These are phyloP conservation scores for Triangularia verruculosa DNA, from an alignment of 2,329 filamentous ascomycete genomes.

Conservation along the genomic window DNA sequence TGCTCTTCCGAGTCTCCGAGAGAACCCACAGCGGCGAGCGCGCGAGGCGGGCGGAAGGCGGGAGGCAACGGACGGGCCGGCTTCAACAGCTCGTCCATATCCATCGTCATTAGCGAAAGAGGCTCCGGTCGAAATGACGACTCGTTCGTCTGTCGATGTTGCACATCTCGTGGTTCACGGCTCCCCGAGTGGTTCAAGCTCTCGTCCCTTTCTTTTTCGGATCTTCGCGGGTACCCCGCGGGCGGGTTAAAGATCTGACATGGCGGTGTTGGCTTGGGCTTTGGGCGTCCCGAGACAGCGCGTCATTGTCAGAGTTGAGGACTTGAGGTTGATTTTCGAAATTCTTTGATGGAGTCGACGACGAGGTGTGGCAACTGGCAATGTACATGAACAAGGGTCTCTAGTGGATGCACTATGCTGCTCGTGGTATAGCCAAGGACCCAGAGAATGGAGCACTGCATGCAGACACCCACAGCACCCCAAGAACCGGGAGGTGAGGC, in stretches of 20 bases:
- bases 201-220: neutral
- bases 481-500: slow-evolving; percentile 5
- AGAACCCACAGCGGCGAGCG: neutral
- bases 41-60: neutral
- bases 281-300: neutral
- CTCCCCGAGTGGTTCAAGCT: neutral
- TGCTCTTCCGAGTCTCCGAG: too few species aligned
- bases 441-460: neutral
- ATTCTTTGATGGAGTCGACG: neutral
- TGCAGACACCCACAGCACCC: neutral
- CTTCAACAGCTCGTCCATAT: neutral
- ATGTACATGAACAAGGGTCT: neutral
- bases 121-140: neutral
- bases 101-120: neutral
- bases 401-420: neutral
- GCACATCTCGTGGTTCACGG: neutral
- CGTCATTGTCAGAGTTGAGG: neutral
- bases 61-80: neutral
- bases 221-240: neutral
- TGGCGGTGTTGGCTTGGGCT: neutral
- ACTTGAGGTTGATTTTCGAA: neutral
- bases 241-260: neutral
- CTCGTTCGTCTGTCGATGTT: neutral
- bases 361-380: slow-evolving; percentile 1
- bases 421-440: neutral